These are phyloP conservation scores for Lentinus brumalis DNA, from an alignment of 768 basidiomycete genomes.

Conservation along the genomic window DNA sequence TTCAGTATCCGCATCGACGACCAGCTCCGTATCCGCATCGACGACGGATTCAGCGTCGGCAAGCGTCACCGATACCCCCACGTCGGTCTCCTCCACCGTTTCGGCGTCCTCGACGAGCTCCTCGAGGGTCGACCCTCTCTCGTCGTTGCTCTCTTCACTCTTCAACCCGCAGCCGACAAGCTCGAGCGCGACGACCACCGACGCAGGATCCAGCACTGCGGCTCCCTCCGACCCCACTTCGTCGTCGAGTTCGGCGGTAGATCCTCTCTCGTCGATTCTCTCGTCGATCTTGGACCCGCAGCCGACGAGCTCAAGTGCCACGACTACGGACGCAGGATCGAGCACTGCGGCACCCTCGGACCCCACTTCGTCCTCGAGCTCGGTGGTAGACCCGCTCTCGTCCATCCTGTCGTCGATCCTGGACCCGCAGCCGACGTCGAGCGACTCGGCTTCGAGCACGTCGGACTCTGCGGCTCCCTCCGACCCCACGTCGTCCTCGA, in stretches of 20 bases:
- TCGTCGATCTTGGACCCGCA: no score
- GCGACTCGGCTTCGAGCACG: conserved; percentile 11
- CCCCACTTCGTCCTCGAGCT: neutral
- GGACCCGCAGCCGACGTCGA: conserved; percentile 15
- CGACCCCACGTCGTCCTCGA: neutral
- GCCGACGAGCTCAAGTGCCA: neutral
- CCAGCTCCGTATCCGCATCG: conserved; percentile 2
- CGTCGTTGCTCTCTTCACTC: neutral
- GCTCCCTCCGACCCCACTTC: neutral
- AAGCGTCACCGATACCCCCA: conserved; percentile 2
- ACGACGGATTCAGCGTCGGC: conserved; percentile 1
- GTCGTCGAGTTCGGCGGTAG: neutral
- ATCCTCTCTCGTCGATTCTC: neutral
- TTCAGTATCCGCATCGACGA: neutral
- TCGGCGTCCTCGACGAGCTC: neutral
- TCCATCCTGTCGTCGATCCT: conserved; percentile 32
- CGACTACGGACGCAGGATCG: neutral
- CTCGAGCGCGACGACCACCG: neutral
- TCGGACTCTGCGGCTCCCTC: neutral
- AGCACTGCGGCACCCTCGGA: neutral
- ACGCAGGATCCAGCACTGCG: neutral
- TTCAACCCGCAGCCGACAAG: neutral
- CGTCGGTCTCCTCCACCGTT: neutral
- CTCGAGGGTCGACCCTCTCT: neutral
- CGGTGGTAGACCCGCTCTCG: conserved; percentile 6